Evolutionary conservation across 2,329 filamentous ascomycete species (phyloP).

Genomic region (Pyricularia grisea): DNA sequence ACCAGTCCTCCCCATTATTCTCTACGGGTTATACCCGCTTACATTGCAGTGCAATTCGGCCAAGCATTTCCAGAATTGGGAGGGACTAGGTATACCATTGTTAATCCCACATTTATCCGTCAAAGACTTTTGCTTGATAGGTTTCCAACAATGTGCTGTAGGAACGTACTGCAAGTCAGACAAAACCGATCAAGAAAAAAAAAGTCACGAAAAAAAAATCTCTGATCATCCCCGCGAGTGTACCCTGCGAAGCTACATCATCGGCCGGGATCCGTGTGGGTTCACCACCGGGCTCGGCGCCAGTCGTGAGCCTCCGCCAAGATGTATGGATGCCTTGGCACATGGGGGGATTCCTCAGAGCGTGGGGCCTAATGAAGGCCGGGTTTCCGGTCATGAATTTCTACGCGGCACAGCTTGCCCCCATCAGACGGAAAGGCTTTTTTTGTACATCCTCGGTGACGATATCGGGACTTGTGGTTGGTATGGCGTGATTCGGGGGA

Average conservation of each 20-base stretch:
- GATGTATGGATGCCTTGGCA: background rate
- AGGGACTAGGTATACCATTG: background rate
- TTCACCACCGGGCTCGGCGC: background rate
- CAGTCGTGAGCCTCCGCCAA: background rate
- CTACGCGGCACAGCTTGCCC: background rate
- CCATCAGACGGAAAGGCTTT: background rate
- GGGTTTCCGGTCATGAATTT: background rate
- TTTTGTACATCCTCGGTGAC: background rate
- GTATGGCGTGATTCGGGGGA: background rate
- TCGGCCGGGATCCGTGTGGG: background rate
- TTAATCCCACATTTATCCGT: background rate
- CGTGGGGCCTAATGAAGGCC: background rate
- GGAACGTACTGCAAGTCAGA: background rate
- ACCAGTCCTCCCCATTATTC: no score
- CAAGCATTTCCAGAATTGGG: background rate
- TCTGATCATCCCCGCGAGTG: background rate
- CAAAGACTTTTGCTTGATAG: background rate
- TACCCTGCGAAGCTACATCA: conserved; percentile 4
- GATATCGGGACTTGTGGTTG: background rate
- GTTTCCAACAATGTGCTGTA: background rate
- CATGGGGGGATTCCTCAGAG: background rate
- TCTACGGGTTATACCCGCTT: no score
- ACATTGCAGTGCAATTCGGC: no score
- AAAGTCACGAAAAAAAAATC: background rate
- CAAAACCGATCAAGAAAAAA: background rate